Conservation (phyloP, 495 filamentous ascomycete genomes). For the Wilcoxina mikolae region DNA sequence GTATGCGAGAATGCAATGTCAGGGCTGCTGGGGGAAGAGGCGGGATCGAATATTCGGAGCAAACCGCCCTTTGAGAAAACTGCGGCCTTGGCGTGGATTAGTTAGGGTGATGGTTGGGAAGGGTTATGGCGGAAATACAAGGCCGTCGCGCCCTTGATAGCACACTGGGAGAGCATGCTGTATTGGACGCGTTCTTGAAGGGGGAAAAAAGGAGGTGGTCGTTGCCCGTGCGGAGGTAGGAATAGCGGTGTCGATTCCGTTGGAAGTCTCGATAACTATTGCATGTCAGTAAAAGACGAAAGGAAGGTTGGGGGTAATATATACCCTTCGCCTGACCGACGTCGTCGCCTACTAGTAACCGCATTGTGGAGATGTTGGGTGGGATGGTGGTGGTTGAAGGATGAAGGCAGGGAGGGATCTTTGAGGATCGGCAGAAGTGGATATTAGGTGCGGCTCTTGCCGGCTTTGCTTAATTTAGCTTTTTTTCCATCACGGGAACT, state of each 20-base stretch:
- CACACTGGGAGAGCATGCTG: constrained; percentile 13
- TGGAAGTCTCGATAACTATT: constrained; percentile 19
- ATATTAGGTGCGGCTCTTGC: no score
- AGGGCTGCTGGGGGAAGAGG: constrained; percentile 12
- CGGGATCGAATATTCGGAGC: constrained; percentile 19
- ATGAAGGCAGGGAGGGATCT: no score
- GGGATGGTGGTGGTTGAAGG: no score
- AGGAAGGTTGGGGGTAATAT: background rate
- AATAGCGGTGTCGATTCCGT: constrained; percentile 24
- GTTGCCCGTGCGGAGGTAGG: constrained; percentile 21
- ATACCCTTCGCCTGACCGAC: constrained; percentile 25
- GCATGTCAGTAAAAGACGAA: constrained; percentile 1
- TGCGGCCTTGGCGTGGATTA: constrained; percentile 10
- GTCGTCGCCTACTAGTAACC: constrained; percentile 24
- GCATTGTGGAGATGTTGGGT: constrained; percentile 17
- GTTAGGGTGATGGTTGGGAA: background rate
- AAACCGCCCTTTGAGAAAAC: constrained; percentile 22
- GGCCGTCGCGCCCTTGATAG: constrained; percentile 5
- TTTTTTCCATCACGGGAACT: no score
- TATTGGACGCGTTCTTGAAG: constrained; percentile 16
- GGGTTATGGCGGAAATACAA: constrained; percentile 7
- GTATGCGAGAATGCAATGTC: constrained; percentile 11
- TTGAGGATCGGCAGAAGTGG: no score
- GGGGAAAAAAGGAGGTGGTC: constrained; percentile 21
- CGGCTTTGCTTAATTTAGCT: no score